These are phyloP conservation scores for Linnemannia zychae DNA, from an alignment of 192 early-diverging fungal genomes.

Conservation along the genomic window DNA sequence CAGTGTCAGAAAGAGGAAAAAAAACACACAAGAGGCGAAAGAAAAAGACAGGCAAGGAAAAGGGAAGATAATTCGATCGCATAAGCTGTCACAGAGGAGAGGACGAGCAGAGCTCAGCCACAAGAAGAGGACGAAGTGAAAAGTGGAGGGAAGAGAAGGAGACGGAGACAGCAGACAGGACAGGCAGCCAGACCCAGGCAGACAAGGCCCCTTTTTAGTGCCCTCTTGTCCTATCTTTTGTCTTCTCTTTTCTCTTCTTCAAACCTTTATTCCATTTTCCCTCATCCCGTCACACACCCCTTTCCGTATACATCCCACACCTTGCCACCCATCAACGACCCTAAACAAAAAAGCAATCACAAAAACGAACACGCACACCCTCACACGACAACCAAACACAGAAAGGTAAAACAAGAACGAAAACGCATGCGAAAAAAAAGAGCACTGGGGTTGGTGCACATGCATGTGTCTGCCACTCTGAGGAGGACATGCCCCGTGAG, in stretches of 20 bases:
- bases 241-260: background rate
- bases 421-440: constrained; percentile 8
- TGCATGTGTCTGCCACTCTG: background rate
- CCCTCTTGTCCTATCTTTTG: background rate
- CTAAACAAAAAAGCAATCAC: background rate
- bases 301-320: background rate
- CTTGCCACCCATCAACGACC: background rate
- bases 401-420: constrained; percentile 6
- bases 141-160: background rate
- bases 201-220: background rate
- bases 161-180: background rate
- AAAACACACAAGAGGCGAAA: constrained; percentile 1
- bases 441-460: constrained; percentile 4
- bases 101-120: background rate
- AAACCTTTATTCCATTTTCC: background rate
- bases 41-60: background rate
- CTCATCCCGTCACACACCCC: background rate
- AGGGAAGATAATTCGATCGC: background rate
- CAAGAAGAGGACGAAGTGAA: background rate
- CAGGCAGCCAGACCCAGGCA: background rate
- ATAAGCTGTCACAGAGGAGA: background rate
- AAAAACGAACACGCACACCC: constrained; percentile 9
- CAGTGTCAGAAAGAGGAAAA: constrained; percentile 17
- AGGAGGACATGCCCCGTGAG: background rate
- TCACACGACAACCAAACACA: constrained; percentile 10